These are phyloP conservation scores for Schizothecium vesticola DNA, from an alignment of 495 filamentous ascomycete genomes.

Conservation along the genomic window DNA sequence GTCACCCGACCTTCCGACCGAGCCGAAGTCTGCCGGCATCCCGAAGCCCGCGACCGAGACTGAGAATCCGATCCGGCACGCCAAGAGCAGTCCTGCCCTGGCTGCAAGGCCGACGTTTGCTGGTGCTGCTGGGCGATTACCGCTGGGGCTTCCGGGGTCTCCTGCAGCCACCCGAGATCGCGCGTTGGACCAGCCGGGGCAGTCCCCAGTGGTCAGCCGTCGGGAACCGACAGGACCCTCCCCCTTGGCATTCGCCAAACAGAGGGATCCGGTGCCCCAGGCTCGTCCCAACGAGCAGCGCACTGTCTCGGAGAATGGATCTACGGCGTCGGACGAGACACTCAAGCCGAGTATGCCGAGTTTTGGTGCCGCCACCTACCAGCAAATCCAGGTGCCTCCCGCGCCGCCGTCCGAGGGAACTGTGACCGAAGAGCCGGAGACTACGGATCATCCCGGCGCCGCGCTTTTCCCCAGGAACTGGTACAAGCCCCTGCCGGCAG, in stretches of 20 bases:
- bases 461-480: conserved; percentile 26
- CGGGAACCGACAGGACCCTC: conserved; percentile 12
- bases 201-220: conserved; percentile 2
- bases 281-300: background rate
- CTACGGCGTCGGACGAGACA: conserved; percentile 18
- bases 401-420: background rate
- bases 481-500: conserved; percentile 20
- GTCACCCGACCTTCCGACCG: conserved; percentile 21
- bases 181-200: background rate
- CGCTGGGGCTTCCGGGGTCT: conserved; percentile 15
- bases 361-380: background rate
- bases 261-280: background rate
- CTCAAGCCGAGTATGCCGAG: conserved; percentile 3
- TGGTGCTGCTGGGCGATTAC: conserved; percentile 10
- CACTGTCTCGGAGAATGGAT: conserved; percentile 20
- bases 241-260: conserved; percentile 3
- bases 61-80: conserved; percentile 12
- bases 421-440: conserved; percentile 12
- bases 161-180: conserved; percentile 16
- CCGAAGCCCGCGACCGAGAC: conserved; percentile 9
- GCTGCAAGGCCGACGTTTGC: conserved; percentile 9
- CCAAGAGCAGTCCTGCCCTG: conserved; percentile 12
- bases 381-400: background rate
- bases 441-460: conserved; percentile 27
- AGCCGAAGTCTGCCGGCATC: conserved; percentile 1